Percentiles rank a stretch among this genome's conserved stretches.
phyloP scores from a whole-genome alignment of 129 eudicot species.

The Saposhnikovia divaricata region DNA sequence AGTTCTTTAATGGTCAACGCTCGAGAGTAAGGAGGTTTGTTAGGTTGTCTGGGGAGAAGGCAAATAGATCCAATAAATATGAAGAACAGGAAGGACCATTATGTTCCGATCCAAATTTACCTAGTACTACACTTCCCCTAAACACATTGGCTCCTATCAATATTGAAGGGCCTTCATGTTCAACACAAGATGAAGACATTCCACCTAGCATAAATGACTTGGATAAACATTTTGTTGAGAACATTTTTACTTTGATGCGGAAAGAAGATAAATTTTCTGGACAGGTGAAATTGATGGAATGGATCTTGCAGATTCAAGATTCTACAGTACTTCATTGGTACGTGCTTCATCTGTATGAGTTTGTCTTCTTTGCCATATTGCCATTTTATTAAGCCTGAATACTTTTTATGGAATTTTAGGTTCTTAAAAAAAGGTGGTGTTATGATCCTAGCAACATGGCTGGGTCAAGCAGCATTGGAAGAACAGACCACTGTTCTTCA shows the following conservation, averaged over 20 bases:
- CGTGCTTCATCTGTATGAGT: conserved; percentile 9
- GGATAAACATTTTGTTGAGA: conserved; percentile 52
- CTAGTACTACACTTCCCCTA: conserved; percentile 52
- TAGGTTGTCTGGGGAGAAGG: conserved; percentile 69
- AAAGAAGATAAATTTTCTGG: conserved; percentile 88
- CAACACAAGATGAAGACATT: conserved; percentile 44
- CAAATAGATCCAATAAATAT: conserved; percentile 29
- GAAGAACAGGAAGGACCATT: conserved; percentile 35
- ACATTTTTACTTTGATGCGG: conserved; percentile 60
- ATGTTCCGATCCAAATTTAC: conserved; percentile 26
- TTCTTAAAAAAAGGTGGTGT: conserved; percentile 80
- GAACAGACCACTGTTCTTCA: conserved; percentile 87
- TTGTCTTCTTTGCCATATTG: neutral
- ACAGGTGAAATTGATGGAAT: conserved; percentile 78
- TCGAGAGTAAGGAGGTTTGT: conserved; percentile 71
- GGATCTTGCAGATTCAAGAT: conserved; percentile 76
- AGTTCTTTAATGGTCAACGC: conserved; percentile 67
- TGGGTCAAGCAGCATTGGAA: conserved; percentile 84
- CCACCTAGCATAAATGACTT: conserved; percentile 45
- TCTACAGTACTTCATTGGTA: conserved; percentile 69
- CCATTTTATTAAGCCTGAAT: neutral
- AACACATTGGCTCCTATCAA: conserved; percentile 39
- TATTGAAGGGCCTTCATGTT: conserved; percentile 58
- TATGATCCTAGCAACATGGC: conserved; percentile 92
- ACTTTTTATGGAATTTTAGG: conserved; percentile 34